These are phyloP conservation scores for Microascus cirrosus DNA, from an alignment of 2,329 filamentous ascomycete species.

Conservation along the genomic window DNA sequence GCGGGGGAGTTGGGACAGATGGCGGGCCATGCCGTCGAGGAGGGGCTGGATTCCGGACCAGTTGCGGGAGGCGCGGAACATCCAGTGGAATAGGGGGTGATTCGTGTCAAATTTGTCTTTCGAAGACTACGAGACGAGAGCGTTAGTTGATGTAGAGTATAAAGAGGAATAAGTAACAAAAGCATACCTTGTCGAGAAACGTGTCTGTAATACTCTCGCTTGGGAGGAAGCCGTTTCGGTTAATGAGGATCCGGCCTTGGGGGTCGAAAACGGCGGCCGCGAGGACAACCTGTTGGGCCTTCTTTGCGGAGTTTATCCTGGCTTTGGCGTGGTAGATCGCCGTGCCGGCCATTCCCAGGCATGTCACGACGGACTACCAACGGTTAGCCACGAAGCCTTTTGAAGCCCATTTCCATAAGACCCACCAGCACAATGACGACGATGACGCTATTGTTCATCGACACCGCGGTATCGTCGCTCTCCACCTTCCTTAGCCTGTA, in stretches of 20 bases:
- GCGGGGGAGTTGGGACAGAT: conserved; percentile 44
- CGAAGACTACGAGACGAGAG: conserved; percentile 20
- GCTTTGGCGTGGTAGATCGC: conserved; percentile 41
- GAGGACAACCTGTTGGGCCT: conserved; percentile 49
- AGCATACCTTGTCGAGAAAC: conserved; percentile 51
- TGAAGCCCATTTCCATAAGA: conserved; percentile 2
- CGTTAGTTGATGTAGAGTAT: conserved; percentile 4
- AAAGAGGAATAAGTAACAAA: not conserved
- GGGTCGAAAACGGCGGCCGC: conserved; percentile 57
- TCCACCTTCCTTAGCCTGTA: conserved; percentile 47
- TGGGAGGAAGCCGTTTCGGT: conserved; percentile 57
- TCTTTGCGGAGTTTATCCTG: conserved; percentile 40
- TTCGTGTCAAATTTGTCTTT: conserved; percentile 65
- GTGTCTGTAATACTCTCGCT: conserved; percentile 69
- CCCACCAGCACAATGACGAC: conserved; percentile 61
- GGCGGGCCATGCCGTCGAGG: conserved; percentile 60
- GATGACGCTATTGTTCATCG: conserved; percentile 29
- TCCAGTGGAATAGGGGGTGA: conserved; percentile 79
- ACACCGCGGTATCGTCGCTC: conserved; percentile 27
- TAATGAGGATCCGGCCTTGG: conserved; percentile 56
- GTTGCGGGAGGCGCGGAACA: conserved; percentile 69
- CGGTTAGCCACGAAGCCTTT: not conserved
- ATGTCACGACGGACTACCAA: conserved; percentile 47
- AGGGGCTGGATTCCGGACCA: conserved; percentile 61
- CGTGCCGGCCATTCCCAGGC: conserved; percentile 44